Evolutionary conservation across 306 rosid species (phyloP).

Genomic region (Vicia faba): DNA sequence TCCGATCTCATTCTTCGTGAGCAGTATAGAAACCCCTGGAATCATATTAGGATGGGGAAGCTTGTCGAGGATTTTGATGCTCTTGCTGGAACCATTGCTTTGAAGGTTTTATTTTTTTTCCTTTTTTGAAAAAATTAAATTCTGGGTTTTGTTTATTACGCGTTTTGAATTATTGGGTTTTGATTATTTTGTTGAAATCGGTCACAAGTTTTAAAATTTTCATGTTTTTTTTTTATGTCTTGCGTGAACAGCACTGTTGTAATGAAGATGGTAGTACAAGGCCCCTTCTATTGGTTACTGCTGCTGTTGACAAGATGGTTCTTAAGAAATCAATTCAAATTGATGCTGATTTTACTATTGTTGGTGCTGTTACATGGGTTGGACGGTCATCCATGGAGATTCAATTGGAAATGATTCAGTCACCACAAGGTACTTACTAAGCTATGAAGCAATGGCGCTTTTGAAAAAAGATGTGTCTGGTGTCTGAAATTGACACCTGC

Average conservation of each 20-base stretch:
- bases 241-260: constrained; percentile 62
- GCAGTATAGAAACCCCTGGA: constrained; percentile 88
- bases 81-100: constrained; percentile 83
- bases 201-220: neutral
- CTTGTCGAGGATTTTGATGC: constrained; percentile 88
- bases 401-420: constrained; percentile 63
- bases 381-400: constrained; percentile 88
- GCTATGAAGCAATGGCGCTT: no score
- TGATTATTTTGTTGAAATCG: constrained; percentile 9
- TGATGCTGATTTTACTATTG: constrained; percentile 59
- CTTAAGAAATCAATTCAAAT: constrained; percentile 61
- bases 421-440: constrained; percentile 46
- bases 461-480: no score
- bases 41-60: constrained; percentile 73
- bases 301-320: constrained; percentile 82
- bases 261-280: constrained; percentile 62
- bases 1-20: constrained; percentile 70
- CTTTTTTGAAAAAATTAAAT: neutral
- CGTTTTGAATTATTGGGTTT: neutral
- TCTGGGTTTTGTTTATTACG: constrained; percentile 14
- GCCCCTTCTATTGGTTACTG: constrained; percentile 76
- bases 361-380: constrained; percentile 88
- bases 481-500: no score
- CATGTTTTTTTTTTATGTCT: neutral
- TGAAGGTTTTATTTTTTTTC: constrained; percentile 48